These are phyloP conservation scores for Perkinsus chesapeaki DNA, from an alignment of 169 alveolate genomes.

Conservation along the genomic window DNA sequence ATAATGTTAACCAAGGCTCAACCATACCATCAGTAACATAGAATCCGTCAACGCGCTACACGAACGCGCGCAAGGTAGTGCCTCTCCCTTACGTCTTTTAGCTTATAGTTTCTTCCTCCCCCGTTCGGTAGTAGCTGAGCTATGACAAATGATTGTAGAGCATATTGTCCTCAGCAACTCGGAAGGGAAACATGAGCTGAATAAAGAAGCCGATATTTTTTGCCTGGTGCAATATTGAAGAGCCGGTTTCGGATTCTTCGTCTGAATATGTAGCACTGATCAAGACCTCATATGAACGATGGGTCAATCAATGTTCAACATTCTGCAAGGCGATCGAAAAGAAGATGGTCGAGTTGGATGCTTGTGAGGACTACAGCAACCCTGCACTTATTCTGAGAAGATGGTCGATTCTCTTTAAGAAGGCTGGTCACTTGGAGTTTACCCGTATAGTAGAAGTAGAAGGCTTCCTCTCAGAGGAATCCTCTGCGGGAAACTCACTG, in stretches of 20 bases:
- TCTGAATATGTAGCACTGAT: not conserved
- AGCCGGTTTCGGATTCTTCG: not conserved
- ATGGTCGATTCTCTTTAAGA: not conserved
- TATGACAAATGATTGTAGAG: not conserved
- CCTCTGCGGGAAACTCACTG: not conserved
- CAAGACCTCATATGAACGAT: not conserved
- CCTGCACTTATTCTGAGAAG: not conserved
- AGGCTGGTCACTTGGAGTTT: not conserved
- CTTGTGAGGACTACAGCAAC: not conserved
- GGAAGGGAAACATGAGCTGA: not conserved
- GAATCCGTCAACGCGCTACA: no score
- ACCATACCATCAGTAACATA: no score
- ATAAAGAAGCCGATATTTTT: not conserved
- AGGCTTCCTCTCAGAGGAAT: not conserved
- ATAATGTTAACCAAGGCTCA: no score
- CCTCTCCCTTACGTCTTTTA: not conserved
- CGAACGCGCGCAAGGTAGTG: not conserved
- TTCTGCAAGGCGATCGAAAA: not conserved
- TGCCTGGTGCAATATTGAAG: not conserved
- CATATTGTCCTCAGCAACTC: not conserved
- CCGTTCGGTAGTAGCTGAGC: not conserved
- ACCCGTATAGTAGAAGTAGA: not conserved
- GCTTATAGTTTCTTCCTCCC: not conserved
- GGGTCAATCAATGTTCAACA: not conserved
- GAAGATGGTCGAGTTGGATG: not conserved